Base-by-base conservation (phyloP, 331 rosid species). In the Stylosanthes scabra region DNA sequence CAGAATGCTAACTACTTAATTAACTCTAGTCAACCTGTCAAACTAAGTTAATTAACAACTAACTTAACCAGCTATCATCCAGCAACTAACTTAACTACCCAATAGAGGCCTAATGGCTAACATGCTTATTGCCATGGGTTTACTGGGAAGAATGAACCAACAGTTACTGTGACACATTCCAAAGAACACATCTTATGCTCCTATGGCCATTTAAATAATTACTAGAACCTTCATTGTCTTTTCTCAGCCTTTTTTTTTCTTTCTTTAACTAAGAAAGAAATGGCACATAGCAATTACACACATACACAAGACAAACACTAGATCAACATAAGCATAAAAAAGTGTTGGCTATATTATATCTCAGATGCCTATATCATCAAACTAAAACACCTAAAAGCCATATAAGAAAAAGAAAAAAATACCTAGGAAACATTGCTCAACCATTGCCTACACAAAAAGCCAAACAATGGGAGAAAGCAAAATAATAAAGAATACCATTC, bases 241-340 rank as follows among this genome's bases (percentile, higher is more conserved):
- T 31, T 31, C 37, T 31, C 3, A 3, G 3, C 37, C 3, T 3
- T 31, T 3, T 31, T 31, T 31, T 2, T 3, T 31, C 3, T 31
- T 31, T 31, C 37, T 42, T 29, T 20, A 80, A 54, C 28, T 31
- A 61, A 61, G 49, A 67, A 37, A 41, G 27, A 75, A 47, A 68
- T 37, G 72, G 42, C 39, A 54, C 47, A 68, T 45, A 54, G 37
- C 37, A 31, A 31, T 20, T 20, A 20, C 1, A 41, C 37, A 52
- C 55, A 68, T 45, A 54, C 11, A 59, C 68, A 12, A 61, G 55
- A 67, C 61, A 77, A 15, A 8, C 8, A 27, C 59, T 45, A n/a
- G 63, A 77, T 28, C 76, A 70, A 11, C 16, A 46, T 2, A 31
- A 62, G 34, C 55, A 63, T 45, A 70, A 6, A 6, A 0, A 12